Base-by-base conservation (phyloP, 225 moss, liverwort and hornwort species). In the Bryum argenteum region DNA sequence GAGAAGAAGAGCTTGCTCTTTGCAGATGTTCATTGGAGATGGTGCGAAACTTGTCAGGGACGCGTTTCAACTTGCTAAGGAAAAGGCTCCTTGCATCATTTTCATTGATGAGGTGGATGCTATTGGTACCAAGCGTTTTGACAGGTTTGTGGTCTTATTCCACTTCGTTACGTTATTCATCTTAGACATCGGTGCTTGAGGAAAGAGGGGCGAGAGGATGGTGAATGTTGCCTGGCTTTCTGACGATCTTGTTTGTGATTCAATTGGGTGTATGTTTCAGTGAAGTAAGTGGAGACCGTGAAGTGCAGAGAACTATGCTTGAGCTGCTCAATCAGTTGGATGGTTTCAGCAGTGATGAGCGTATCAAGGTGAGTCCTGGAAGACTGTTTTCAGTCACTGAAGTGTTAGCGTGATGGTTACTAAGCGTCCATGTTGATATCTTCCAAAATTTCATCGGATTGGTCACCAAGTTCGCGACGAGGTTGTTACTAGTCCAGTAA, bases 51-150 rank as follows among this genome's bases (percentile, higher is more conserved):
- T 96, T 76, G 95, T 93, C n/a, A 82, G 93, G 65, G 95, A 96
- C 54, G 93, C 93, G 2, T 96, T 96, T 70, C 93, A 93, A 74
- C 77, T 93, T 63, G 93, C 95, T 40, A 93, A 95, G 45, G 95
- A 96, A 73, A 93, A 91, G 75, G 93, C 95, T 74, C 95, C 95
- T 20, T 96, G 93, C 72, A 96, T 96, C 53, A 91, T 96, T 43
- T 96, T 96, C 72, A 96, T 96, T 61, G 95, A 96, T 77, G 95
- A 96, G 70, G 91, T 96, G 75, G 95, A 96, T 82, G 93, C 95
- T 13, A 91, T 96, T 75, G 95, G 95, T 73, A 96, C 95, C 33
- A 96, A 96, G 82, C 92, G 95, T 66, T 96, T 91, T 85, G 91
- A 94, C 85, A 94, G 94, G 94, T 91, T 58, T 59, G 80, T 74